Base-by-base conservation (phyloP, 1,284 basidiomycete species). In the Irpex sp. region DNA sequence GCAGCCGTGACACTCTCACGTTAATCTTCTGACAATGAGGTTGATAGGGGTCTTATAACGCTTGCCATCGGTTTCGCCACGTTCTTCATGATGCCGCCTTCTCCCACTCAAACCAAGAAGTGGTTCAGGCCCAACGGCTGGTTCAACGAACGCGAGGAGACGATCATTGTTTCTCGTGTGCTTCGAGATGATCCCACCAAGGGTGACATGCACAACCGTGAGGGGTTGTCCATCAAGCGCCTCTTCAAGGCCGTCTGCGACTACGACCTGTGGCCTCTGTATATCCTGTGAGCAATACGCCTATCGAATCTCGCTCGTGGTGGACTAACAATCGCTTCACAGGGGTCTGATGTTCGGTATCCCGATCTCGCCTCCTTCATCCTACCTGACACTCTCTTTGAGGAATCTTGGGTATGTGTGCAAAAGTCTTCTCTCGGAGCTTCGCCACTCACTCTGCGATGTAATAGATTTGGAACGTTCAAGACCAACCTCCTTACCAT, bases 191-290 rank as follows among this genome's bases (percentile, higher is more conserved):
- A 64, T 46, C 65, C 63, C 17, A 59, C 59, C 7, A 66, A 63
- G 49, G 63, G 62, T n/a, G 62, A 63, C 43, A 91, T 91, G 89
- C 87, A 91, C 74, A 92, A 92, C 67, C 83, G 89, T 47, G 83
- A 92, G 71, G 84, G 84, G 0, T 70, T 90, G 9, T 77, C 79
- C 0, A 47, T 80, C 4, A 79, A 76, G 66, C 79, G 75, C 84
- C 17, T 70, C 84, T 76, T 82, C 72, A 61, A 68, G 69, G 62
- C 65, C 17, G 21, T 67, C 61, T 66, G 64, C 69, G 68, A 70
- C 65, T 71, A 66, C 54, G 68, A 64, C 39, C 53, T 64, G 33
- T 68, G 63, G 61, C 62, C 58, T 13, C 54, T 60, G 9, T 63
- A 61, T 37, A 58, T 47, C 33, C 36, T 60, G 64, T 61, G 55